Conservation (phyloP, 2,329 filamentous ascomycete genomes). For the Xylariales sp. region DNA sequence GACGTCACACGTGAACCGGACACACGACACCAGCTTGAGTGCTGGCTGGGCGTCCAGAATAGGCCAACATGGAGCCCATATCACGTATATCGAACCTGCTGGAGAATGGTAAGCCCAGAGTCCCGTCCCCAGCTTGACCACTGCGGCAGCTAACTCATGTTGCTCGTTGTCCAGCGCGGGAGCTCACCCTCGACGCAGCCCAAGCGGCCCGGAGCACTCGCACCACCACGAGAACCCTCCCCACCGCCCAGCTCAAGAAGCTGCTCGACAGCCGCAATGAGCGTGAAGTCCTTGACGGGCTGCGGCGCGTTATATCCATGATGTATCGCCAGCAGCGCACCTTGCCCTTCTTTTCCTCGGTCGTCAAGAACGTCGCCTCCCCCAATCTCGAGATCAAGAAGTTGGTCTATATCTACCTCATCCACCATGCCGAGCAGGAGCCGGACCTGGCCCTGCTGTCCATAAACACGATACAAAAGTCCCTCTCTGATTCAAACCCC, state of each 20-base stretch:
- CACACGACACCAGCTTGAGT: slow-evolving; percentile 18
- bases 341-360: slow-evolving; percentile 90
- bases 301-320: slow-evolving; percentile 88
- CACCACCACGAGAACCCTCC: slow-evolving; percentile 60
- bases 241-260: slow-evolving; percentile 86
- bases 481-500: slow-evolving; percentile 85
- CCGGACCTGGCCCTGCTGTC: slow-evolving; percentile 92
- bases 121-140: no score
- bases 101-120: slow-evolving; percentile 78
- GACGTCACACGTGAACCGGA: not conserved
- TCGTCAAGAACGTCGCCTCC: slow-evolving; percentile 96
- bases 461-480: slow-evolving; percentile 99
- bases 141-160: no score
- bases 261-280: slow-evolving; percentile 92
- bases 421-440: slow-evolving; percentile 93
- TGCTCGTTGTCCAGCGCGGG: slow-evolving; percentile 83
- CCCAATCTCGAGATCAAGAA: slow-evolving; percentile 95
- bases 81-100: slow-evolving; percentile 90
- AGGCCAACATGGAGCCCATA: slow-evolving; percentile 84
- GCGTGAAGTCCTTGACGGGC: slow-evolving; percentile 84
- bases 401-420: slow-evolving; percentile 96
- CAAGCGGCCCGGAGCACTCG: slow-evolving; percentile 72
- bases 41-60: slow-evolving; percentile 16
- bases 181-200: slow-evolving; percentile 95
- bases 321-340: slow-evolving; percentile 91